Conservation (phyloP, 495 filamentous ascomycete species). For the Aspergillus asperescens region DNA sequence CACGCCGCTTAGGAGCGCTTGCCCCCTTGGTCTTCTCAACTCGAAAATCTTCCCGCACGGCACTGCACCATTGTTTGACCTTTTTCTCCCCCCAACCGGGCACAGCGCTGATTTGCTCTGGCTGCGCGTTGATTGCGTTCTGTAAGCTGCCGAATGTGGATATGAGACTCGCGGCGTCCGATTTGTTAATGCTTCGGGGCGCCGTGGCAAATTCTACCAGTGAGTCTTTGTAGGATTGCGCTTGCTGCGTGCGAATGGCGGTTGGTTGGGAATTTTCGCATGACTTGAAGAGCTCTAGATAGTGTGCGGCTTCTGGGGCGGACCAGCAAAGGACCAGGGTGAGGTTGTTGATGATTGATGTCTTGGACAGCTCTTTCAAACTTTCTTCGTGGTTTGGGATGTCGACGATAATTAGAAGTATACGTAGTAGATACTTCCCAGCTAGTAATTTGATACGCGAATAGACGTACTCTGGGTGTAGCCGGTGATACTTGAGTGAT, state of each 20-base stretch:
- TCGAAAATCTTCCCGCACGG: constrained; percentile 78
- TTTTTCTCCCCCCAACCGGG: constrained; percentile 95
- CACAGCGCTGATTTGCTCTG: constrained; percentile 76
- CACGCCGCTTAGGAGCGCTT: constrained; percentile 24
- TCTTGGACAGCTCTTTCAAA: constrained; percentile 80
- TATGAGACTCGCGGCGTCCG: constrained; percentile 82
- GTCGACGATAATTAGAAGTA: constrained; percentile 87
- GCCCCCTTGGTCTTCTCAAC: constrained; percentile 61
- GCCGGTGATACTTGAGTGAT: constrained; percentile 91
- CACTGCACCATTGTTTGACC: constrained; percentile 73
- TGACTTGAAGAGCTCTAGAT: constrained; percentile 89
- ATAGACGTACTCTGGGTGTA: constrained; percentile 98
- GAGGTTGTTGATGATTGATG: constrained; percentile 82
- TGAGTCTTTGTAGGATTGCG: constrained; percentile 75
- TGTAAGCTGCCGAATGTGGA: constrained; percentile 81
- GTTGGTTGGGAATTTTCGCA: constrained; percentile 80
- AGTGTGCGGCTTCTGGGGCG: constrained; percentile 84
- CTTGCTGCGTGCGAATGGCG: constrained; percentile 76
- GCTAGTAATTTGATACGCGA: constrained; percentile 75
- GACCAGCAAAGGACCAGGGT: constrained; percentile 93
- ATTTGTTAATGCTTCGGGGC: constrained; percentile 86
- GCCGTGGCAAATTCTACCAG: constrained; percentile 92
- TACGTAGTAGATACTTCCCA: constrained; percentile 75
- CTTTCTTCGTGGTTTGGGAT: constrained; percentile 79
- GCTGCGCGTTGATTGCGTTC: constrained; percentile 78